A percentile compares a stretch with the other conserved stretches of the same genome.
phyloP scores from a whole-genome alignment of 2,329 filamentous ascomycete genomes.

The Phoma sp. region DNA sequence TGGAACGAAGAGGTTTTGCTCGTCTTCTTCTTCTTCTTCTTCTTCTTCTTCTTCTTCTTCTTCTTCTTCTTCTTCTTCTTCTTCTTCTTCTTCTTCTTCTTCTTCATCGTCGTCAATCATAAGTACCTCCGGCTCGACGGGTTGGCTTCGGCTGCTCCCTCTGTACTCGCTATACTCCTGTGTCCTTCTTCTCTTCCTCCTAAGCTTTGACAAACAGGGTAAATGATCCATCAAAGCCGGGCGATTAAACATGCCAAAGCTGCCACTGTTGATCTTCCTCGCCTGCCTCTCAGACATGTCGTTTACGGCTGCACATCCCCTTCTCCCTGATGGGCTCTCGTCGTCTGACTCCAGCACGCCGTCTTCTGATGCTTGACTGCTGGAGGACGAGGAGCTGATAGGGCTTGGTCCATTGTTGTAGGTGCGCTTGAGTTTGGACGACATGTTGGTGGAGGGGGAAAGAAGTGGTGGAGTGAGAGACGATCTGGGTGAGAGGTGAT shows the following conservation, averaged over 20 bases:
- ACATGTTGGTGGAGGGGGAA: neutral
- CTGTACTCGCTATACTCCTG: neutral
- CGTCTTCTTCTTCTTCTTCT: neutral
- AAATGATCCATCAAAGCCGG: neutral
- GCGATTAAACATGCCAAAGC: slow-evolving; percentile 55
- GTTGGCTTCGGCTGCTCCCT: neutral
- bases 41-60: neutral
- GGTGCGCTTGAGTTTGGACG: neutral
- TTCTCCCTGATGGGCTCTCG: neutral
- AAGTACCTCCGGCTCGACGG: neutral
- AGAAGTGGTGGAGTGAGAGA: neutral
- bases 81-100: neutral
- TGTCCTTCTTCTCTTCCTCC: neutral
- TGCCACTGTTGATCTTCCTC: slow-evolving; percentile 63
- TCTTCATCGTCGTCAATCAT: neutral
- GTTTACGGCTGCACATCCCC: slow-evolving; percentile 18
- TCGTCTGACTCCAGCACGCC: neutral
- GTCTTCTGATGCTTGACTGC: neutral
- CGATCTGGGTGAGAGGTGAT: neutral
- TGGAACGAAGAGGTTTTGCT: neutral
- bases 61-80: neutral
- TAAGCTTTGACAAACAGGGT: neutral
- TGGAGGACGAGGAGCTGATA: neutral
- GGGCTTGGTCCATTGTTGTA: neutral
- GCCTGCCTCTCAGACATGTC: slow-evolving; percentile 49